These are phyloP conservation scores for Starmerella geochares DNA, from an alignment of 805 yeast genomes.

Conservation along the genomic window DNA sequence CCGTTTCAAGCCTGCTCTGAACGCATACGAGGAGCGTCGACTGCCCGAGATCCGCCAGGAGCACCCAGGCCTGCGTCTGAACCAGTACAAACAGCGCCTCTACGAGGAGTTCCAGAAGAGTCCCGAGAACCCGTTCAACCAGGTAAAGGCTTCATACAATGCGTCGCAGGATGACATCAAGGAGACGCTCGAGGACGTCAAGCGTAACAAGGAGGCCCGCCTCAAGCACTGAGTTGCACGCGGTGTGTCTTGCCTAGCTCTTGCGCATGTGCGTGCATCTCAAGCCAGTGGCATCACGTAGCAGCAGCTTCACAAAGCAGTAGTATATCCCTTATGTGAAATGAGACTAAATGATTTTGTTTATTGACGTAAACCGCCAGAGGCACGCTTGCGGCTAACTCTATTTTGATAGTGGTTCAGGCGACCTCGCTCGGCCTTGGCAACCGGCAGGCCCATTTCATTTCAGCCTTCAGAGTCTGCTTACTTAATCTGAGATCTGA, in stretches of 20 bases:
- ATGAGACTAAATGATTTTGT: not conserved
- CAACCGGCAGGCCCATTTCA: too few relatives aligned
- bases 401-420: too few relatives aligned
- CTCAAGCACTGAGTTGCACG: conserved; percentile 24
- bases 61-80: conserved; percentile 67
- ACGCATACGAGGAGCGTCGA: conserved; percentile 60
- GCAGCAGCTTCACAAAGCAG: too few relatives aligned
- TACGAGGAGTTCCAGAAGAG: conserved; percentile 74
- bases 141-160: conserved; percentile 53
- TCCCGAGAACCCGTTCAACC: conserved; percentile 77
- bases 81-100: conserved; percentile 63
- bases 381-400: too few relatives aligned
- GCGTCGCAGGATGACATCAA: conserved; percentile 47
- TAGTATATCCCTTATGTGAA: not conserved
- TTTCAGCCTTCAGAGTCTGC: too few relatives aligned
- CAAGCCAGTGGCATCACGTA: too few relatives aligned
- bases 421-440: too few relatives aligned
- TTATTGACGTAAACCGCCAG: too few relatives aligned
- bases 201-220: conserved; percentile 39
- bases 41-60: conserved; percentile 65
- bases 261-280: too few relatives aligned
- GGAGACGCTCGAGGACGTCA: conserved; percentile 41
- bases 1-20: conserved; percentile 70
- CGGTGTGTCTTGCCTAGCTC: too few relatives aligned
- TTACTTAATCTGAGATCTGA: conserved; percentile 11